phyloP scores from a whole-genome alignment of 108 stramenopile species.

The Cyclotella kingstonii region DNA sequence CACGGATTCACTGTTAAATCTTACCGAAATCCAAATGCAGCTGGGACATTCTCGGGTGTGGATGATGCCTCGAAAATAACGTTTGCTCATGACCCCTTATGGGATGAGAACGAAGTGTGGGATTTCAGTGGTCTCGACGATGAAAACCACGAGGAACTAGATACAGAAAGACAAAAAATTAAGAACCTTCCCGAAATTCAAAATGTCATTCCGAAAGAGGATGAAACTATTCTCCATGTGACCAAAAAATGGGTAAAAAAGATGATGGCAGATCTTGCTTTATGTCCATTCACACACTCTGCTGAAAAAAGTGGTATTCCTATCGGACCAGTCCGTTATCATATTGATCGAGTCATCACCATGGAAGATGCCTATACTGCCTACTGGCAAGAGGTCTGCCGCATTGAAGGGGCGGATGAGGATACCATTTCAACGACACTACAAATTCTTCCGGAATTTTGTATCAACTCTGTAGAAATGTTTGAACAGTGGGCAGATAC shows the following conservation, averaged over 20 bases:
- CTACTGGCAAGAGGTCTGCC: constrained; percentile 90
- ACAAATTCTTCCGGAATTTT: constrained; percentile 85
- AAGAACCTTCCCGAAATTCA: constrained; percentile 57
- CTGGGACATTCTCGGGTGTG: constrained; percentile 11
- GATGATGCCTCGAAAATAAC: constrained; percentile 39
- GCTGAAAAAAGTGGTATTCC: constrained; percentile 86
- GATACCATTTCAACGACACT: constrained; percentile 81
- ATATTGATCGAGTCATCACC: constrained; percentile 62
- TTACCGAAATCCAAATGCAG: constrained; percentile 58
- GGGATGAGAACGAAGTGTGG: constrained; percentile 85
- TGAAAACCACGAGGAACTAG: constrained; percentile 46
- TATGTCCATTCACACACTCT: constrained; percentile 92
- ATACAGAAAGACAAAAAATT: constrained; percentile 6
- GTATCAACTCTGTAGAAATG: constrained; percentile 82
- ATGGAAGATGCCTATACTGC: constrained; percentile 87
- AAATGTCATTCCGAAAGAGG: constrained; percentile 63
- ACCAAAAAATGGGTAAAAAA: constrained; percentile 72
- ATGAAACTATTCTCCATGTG: constrained; percentile 57
- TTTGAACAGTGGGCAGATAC: constrained; percentile 90
- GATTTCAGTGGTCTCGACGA: constrained; percentile 62
- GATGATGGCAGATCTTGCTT: constrained; percentile 90
- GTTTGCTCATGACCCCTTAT: constrained; percentile 85
- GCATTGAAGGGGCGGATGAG: constrained; percentile 66
- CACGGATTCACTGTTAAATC: constrained; percentile 75
- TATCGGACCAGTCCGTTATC: constrained; percentile 84